Conservation (phyloP, 2,329 filamentous ascomycete genomes). For the Diaporthe nobilis region DNA sequence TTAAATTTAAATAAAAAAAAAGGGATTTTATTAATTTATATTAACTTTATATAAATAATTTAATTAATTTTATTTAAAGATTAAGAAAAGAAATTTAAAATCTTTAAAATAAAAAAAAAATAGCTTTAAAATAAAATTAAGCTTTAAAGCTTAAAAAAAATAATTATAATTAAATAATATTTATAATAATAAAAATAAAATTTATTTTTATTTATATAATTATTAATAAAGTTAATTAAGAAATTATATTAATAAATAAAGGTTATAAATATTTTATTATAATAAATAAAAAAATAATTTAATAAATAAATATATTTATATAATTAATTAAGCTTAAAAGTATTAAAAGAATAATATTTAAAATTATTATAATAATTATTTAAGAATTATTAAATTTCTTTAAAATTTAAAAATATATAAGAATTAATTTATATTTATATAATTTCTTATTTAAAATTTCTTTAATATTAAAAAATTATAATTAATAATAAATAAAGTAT, state of each 20-base stretch:
- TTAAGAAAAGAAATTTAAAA: not conserved
- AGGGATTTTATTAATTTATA: not conserved
- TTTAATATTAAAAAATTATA: not conserved
- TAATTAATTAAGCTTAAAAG: not conserved
- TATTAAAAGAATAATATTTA: not conserved
- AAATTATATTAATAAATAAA: not conserved
- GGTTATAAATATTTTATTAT: not conserved
- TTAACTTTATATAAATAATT: not conserved
- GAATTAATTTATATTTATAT: not conserved
- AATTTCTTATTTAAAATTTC: not conserved
- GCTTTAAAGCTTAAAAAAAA: not conserved
- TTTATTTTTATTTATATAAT: not conserved
- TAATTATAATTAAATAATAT: not conserved
- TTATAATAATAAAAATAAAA: not conserved
- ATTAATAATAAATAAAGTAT: not conserved
- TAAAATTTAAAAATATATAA: not conserved
- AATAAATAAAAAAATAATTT: not conserved
- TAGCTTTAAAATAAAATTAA: not conserved
- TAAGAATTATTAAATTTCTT: not conserved
- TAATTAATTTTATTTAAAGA: not conserved
- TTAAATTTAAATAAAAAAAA: not conserved
- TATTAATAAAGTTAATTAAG: not conserved
- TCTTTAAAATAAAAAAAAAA: not conserved
- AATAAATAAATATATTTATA: not conserved
- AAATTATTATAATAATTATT: not conserved